Evolutionary conservation across 73 alveolate genomes (phyloP).

Genomic region (Breviolum minutum): DNA sequence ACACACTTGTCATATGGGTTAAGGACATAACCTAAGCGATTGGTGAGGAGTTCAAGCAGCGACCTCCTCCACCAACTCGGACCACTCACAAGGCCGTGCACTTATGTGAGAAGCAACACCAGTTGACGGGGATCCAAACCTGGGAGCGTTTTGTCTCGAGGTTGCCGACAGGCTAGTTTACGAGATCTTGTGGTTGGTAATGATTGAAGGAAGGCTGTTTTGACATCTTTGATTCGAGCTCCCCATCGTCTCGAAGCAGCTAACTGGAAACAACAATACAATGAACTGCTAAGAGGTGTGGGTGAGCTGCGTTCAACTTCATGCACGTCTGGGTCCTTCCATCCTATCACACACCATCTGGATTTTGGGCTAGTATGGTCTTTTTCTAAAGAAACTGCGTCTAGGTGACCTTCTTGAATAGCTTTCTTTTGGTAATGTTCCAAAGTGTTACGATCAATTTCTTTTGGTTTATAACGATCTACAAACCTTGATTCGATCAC

Average conservation of each 20-base stretch:
- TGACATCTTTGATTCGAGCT: not conserved
- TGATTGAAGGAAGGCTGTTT: constrained; percentile 1
- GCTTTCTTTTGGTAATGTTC: not conserved
- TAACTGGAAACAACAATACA: not conserved
- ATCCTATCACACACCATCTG: not conserved
- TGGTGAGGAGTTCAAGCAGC: not conserved
- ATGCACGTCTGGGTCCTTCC: not conserved
- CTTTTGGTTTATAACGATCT: constrained; percentile 15
- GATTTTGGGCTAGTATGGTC: not conserved
- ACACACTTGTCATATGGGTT: not conserved
- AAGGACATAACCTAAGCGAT: not conserved
- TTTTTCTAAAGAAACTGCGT: not conserved
- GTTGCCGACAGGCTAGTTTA: not conserved
- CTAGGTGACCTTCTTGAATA: not conserved
- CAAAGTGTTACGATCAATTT: not conserved
- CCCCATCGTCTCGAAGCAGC: not conserved
- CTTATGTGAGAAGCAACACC: not conserved
- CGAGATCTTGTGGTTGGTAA: not conserved
- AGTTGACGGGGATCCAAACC: not conserved
- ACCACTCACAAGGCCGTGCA: constrained; percentile 9
- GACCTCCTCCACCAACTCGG: constrained; percentile 2
- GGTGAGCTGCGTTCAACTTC: constrained; percentile 11
- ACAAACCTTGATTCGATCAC: constrained; percentile 11
- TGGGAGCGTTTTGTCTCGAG: not conserved
- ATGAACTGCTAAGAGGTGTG: not conserved